Conservation (phyloP, 495 filamentous ascomycete species). For the Sphaerosporella brunnea region DNA sequence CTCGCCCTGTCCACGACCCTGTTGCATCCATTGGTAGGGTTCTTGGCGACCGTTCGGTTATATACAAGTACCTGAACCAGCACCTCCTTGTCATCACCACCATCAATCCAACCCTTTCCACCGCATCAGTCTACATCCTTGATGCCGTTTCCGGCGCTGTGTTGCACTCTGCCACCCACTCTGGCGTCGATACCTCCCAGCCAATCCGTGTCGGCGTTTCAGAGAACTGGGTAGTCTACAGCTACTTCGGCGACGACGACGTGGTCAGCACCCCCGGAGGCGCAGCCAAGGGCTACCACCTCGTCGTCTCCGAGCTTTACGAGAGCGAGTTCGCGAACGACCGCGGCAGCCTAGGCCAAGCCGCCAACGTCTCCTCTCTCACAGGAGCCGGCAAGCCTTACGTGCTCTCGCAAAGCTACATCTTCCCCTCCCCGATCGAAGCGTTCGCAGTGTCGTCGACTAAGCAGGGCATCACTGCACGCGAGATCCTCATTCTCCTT, state of each 20-base stretch:
- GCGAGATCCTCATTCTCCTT: slow-evolving; percentile 62
- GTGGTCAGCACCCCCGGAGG: slow-evolving; percentile 27
- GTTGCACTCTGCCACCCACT: slow-evolving; percentile 50
- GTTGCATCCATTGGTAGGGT: slow-evolving; percentile 91
- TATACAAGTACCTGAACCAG: slow-evolving; percentile 93
- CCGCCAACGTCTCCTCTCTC: slow-evolving; percentile 54
- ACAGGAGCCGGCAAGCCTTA: slow-evolving; percentile 45
- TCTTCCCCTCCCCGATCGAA: slow-evolving; percentile 58
- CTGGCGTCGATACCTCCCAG: slow-evolving; percentile 54
- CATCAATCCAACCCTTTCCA: slow-evolving; percentile 33
- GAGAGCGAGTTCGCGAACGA: slow-evolving; percentile 69
- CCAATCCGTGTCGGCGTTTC: slow-evolving; percentile 60
- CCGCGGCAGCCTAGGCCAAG: slow-evolving; percentile 55
- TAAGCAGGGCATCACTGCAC: slow-evolving; percentile 77
- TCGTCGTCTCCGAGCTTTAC: slow-evolving; percentile 74
- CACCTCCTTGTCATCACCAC: slow-evolving; percentile 69
- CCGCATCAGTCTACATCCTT: slow-evolving; percentile 58
- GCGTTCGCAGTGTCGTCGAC: slow-evolving; percentile 74
- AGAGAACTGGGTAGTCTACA: slow-evolving; percentile 93
- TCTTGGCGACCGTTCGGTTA: slow-evolving; percentile 71
- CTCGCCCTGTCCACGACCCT: slow-evolving; percentile 59
- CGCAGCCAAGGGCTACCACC: slow-evolving; percentile 63
- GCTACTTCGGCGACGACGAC: slow-evolving; percentile 52
- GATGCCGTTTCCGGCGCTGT: slow-evolving; percentile 72
- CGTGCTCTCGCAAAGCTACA: slow-evolving; percentile 57